Evolutionary conservation across 106 monocot genomes (phyloP).

Genomic region (Acanthochlamys bracteata): DNA sequence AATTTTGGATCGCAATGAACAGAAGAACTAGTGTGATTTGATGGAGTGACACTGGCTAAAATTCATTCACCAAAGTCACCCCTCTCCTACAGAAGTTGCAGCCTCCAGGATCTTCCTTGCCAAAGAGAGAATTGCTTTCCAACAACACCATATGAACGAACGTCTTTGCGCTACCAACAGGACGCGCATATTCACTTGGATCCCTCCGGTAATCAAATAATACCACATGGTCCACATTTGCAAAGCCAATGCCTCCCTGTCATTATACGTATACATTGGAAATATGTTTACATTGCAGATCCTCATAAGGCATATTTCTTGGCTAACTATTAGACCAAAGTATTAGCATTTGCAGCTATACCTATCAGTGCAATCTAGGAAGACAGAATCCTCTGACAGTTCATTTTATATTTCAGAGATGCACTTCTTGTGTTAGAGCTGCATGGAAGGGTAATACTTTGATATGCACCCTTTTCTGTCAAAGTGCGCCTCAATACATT

Average conservation of each 20-base stretch:
- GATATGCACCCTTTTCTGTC: conserved; percentile 52
- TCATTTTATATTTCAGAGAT: conserved; percentile 63
- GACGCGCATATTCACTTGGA: conserved; percentile 91
- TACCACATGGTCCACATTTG: conserved; percentile 75
- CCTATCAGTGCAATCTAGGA: conserved; percentile 95
- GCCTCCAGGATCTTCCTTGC: conserved; percentile 62
- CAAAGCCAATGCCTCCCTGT: conserved; percentile 86
- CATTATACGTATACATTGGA: not conserved
- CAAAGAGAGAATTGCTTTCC: conserved; percentile 88
- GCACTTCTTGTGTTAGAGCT: conserved; percentile 64
- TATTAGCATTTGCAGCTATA: conserved; percentile 7
- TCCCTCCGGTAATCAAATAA: conserved; percentile 89
- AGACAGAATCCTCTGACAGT: conserved; percentile 46
- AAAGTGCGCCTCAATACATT: conserved; percentile 69
- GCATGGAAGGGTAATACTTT: conserved; percentile 85
- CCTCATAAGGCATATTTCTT: no score
- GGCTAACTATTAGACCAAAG: no score
- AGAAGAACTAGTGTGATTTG: no score
- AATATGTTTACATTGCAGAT: not conserved
- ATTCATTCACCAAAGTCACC: no score
- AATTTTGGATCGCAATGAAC: no score
- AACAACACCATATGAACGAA: conserved; percentile 74
- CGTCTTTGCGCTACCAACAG: conserved; percentile 80
- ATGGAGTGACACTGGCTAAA: no score
- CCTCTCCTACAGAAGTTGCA: not conserved